Evolutionary conservation across 352 stramenopile species (phyloP).

Genomic region (Phytophthora fragariae): DNA sequence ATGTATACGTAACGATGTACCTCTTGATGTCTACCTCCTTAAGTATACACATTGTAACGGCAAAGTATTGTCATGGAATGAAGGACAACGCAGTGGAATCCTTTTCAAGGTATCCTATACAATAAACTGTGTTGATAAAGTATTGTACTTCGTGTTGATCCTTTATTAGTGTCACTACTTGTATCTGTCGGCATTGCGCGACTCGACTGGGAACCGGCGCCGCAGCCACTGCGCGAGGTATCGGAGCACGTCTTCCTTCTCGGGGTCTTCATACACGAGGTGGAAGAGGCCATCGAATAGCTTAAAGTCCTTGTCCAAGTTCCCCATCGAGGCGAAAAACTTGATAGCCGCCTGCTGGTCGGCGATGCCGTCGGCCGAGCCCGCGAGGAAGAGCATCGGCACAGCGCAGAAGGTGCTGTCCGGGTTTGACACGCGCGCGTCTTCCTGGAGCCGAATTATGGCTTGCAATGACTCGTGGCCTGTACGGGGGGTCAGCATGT

Average conservation of each 20-base stretch:
- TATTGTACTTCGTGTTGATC: neutral
- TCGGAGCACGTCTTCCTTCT: conserved; percentile 57
- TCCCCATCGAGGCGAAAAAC: conserved; percentile 57
- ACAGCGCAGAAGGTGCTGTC: conserved; percentile 37
- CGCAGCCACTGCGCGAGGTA: conserved; percentile 53
- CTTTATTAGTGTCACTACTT: neutral
- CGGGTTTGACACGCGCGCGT: conserved; percentile 29
- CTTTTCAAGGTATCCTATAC: too few relatives aligned
- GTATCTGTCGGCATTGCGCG: neutral
- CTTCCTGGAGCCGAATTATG: conserved; percentile 46
- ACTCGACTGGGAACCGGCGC: conserved; percentile 33
- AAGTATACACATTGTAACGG: too few relatives aligned
- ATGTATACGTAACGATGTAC: too few relatives aligned
- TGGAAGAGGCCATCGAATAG: conserved; percentile 65
- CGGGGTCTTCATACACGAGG: conserved; percentile 65
- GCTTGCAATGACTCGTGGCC: conserved; percentile 46
- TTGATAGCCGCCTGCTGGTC: conserved; percentile 49
- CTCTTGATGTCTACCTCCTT: too few relatives aligned
- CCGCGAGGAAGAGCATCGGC: conserved; percentile 49
- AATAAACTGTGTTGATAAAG: too few relatives aligned
- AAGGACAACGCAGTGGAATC: too few relatives aligned
- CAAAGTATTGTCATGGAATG: too few relatives aligned
- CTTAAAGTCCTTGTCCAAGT: conserved; percentile 69
- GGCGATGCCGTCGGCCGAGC: conserved; percentile 54
- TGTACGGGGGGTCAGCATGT: conserved; percentile 48